Percentiles rank a stretch among this genome's conserved stretches.
These are phyloP conservation scores for Bipolaris victoriae DNA, from an alignment of 2,329 filamentous ascomycete species.

Conservation along the genomic window DNA sequence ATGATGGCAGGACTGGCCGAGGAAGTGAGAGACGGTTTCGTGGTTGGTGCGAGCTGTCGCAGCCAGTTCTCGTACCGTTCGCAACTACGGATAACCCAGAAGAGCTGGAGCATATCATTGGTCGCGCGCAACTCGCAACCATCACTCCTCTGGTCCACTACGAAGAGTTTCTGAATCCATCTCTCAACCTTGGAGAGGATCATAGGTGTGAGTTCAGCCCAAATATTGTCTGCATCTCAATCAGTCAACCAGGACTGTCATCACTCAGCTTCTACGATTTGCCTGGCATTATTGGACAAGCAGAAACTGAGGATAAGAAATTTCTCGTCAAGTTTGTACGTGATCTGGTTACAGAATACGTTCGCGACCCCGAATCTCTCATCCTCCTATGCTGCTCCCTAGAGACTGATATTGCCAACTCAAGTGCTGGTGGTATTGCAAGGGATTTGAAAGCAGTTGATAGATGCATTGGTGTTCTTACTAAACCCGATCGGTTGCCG, in stretches of 20 bases:
- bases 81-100: constrained; percentile 65
- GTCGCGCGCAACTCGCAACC: constrained; percentile 77
- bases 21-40: constrained; percentile 60
- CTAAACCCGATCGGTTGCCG: constrained; percentile 78
- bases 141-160: constrained; percentile 68
- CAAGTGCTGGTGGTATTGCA: constrained; percentile 68
- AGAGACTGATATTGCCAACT: constrained; percentile 78
- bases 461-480: constrained; percentile 68
- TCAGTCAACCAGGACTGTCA: constrained; percentile 72
- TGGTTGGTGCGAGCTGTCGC: constrained; percentile 62
- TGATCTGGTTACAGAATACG: constrained; percentile 73
- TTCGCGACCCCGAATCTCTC: constrained; percentile 71
- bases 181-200: neutral
- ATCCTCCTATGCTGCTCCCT: constrained; percentile 80
- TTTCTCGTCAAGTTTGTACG: constrained; percentile 73
- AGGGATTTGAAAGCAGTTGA: constrained; percentile 48
- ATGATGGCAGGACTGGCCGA: constrained; percentile 50
- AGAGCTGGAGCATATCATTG: constrained; percentile 70
- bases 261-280: constrained; percentile 85
- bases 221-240: constrained; percentile 78
- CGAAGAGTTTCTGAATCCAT: constrained; percentile 45
- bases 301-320: constrained; percentile 53
- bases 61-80: constrained; percentile 61
- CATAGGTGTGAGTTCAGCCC: constrained; percentile 75
- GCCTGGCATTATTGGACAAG: constrained; percentile 78